Percentiles rank a stretch among this genome's conserved stretches.
Conservation (phyloP, 805 yeast species). For the Barnettozyma californica region DNA sequence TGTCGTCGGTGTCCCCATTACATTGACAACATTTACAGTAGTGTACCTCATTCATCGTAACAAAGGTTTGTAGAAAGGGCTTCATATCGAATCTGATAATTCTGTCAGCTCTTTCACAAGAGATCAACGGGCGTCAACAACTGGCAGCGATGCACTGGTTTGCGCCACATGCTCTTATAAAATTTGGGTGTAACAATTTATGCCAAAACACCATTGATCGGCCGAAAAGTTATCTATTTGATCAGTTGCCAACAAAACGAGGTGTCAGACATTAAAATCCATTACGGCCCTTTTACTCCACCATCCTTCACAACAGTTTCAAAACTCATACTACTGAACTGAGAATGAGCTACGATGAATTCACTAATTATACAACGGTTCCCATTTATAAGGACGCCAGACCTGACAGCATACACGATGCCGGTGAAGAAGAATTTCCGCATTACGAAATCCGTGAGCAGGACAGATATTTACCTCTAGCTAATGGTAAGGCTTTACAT, state of each 20-base stretch:
- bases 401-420: slow-evolving; percentile 4
- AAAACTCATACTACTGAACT: background rate
- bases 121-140: too few relatives aligned
- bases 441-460: slow-evolving; percentile 62
- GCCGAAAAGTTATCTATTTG: slow-evolving; percentile 16
- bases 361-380: slow-evolving; percentile 7
- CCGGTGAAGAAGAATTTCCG: slow-evolving; percentile 7
- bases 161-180: background rate
- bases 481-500: slow-evolving; percentile 41
- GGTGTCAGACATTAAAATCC: background rate
- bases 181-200: background rate
- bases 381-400: slow-evolving; percentile 3
- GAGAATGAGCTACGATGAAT: slow-evolving; percentile 3
- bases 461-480: slow-evolving; percentile 77
- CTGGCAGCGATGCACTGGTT: background rate
- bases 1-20: too few relatives aligned
- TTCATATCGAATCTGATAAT: too few relatives aligned
- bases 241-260: slow-evolving; percentile 11
- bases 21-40: too few relatives aligned
- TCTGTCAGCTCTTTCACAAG: too few relatives aligned
- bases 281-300: background rate
- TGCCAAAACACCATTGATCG: background rate
- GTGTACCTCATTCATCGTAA: too few relatives aligned
- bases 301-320: background rate
- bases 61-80: too few relatives aligned